Percentiles rank a stretch among this genome's conserved stretches.
phyloP scores from a whole-genome alignment of 768 basidiomycete species.

The Lactifluus pinguis region DNA sequence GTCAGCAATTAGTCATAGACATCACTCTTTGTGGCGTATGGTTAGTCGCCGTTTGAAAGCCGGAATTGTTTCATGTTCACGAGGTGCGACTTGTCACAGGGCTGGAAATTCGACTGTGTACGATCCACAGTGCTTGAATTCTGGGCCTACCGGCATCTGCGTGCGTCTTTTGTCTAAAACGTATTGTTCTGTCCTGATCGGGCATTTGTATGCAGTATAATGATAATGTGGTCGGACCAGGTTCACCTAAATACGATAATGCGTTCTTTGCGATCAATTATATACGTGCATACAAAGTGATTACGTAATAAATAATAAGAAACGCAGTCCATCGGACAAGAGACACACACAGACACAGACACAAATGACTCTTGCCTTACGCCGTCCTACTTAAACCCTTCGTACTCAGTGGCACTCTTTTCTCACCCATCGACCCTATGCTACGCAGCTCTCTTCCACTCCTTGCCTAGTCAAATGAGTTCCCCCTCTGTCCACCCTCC shows the following conservation, averaged over 20 bases:
- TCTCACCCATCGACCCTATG: too few species aligned
- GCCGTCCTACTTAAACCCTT: too few species aligned
- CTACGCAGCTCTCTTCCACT: neutral
- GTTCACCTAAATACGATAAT: conserved; percentile 44
- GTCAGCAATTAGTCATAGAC: conserved; percentile 46
- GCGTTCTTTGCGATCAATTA: conserved; percentile 64
- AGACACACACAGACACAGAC: too few species aligned
- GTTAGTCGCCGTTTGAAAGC: conserved; percentile 23
- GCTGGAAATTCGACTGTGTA: conserved; percentile 44
- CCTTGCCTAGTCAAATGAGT: neutral
- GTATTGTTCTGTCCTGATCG: neutral
- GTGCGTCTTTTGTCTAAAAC: conserved; percentile 25
- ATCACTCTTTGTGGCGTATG: conserved; percentile 51
- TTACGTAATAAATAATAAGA: too few species aligned
- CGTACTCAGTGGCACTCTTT: too few species aligned
- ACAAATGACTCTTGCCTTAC: too few species aligned
- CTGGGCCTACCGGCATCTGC: conserved; percentile 34
- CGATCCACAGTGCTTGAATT: conserved; percentile 32
- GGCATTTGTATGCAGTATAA: conserved; percentile 31
- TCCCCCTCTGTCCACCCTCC: neutral
- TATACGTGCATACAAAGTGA: conserved; percentile 43
- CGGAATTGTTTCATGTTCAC: neutral
- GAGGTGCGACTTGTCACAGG: conserved; percentile 27
- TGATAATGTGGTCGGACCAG: conserved; percentile 46
- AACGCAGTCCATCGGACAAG: too few species aligned